A percentile compares a stretch with the other conserved stretches of the same genome.
Conservation (phyloP, 108 stramenopile genomes). For the Discostella pseudostelligera region DNA sequence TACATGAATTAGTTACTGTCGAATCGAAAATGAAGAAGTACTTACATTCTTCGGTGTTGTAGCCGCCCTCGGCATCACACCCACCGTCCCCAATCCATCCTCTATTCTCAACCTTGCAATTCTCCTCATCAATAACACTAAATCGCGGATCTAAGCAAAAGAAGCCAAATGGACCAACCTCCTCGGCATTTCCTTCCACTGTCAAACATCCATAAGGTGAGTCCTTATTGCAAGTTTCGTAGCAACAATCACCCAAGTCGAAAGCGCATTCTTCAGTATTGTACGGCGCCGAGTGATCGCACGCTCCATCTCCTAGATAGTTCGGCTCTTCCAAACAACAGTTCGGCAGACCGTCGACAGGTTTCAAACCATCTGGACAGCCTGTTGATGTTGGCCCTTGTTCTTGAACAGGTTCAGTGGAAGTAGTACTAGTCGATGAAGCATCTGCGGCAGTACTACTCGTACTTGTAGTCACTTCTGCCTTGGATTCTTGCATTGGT, state of each 20-base stretch:
- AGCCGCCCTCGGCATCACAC: constrained; percentile 39
- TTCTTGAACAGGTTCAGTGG: constrained; percentile 5
- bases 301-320: constrained; percentile 51
- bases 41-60: constrained; percentile 47
- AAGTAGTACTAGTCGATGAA: background rate
- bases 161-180: constrained; percentile 49
- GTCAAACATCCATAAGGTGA: constrained; percentile 33
- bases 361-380: constrained; percentile 20
- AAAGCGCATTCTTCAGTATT: constrained; percentile 45
- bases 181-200: constrained; percentile 31
- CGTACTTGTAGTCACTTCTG: background rate
- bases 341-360: constrained; percentile 33
- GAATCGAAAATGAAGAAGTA: background rate
- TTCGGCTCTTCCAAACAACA: constrained; percentile 42
- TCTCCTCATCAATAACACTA: constrained; percentile 20
- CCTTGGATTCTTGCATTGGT: background rate
- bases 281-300: constrained; percentile 45
- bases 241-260: constrained; percentile 49
- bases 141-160: constrained; percentile 39
- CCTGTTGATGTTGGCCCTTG: background rate
- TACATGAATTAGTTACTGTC: background rate
- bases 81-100: constrained; percentile 52
- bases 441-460: background rate
- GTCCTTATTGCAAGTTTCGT: constrained; percentile 42
- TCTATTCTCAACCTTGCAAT: constrained; percentile 42